These are phyloP conservation scores for Puccinia horiana DNA, from an alignment of 1,284 basidiomycete genomes.

Conservation along the genomic window DNA sequence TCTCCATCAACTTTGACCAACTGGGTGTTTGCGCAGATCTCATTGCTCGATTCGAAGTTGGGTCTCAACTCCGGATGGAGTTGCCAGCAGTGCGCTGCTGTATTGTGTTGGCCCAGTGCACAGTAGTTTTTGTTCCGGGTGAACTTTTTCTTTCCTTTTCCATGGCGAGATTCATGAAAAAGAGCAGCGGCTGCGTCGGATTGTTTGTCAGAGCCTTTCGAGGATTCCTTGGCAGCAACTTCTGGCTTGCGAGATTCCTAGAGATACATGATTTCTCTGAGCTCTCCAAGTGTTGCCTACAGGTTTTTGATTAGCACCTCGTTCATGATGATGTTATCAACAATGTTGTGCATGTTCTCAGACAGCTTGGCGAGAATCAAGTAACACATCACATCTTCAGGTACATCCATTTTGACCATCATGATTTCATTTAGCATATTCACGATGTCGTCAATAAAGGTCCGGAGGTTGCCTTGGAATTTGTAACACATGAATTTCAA, in stretches of 20 bases:
- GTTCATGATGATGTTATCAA: too few relatives aligned
- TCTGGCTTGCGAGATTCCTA: not conserved
- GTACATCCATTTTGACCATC: not conserved
- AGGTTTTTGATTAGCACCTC: too few relatives aligned
- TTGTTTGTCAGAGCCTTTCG: not conserved
- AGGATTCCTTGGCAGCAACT: not conserved
- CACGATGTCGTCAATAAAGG: not conserved
- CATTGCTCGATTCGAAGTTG: not conserved
- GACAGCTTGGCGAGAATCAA: not conserved
- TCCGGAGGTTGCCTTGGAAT: not conserved
- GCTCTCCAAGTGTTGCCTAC: not conserved
- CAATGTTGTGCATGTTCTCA: not conserved
- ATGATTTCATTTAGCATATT: not conserved
- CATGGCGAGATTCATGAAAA: not conserved
- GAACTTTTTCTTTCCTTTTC: not conserved
- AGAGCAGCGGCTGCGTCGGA: not conserved
- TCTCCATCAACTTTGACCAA: not conserved
- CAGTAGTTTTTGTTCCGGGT: not conserved
- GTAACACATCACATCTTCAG: too few relatives aligned
- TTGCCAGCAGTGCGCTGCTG: not conserved
- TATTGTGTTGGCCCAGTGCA: not conserved
- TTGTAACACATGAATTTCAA: not conserved
- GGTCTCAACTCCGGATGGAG: not conserved
- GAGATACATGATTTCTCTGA: not conserved
- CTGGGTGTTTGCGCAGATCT: not conserved